Evolutionary conservation across 2,329 filamentous ascomycete genomes (phyloP), one percentile per base, ranked within the genome.

Genomic region (Parastagonospora avenae): DNA sequence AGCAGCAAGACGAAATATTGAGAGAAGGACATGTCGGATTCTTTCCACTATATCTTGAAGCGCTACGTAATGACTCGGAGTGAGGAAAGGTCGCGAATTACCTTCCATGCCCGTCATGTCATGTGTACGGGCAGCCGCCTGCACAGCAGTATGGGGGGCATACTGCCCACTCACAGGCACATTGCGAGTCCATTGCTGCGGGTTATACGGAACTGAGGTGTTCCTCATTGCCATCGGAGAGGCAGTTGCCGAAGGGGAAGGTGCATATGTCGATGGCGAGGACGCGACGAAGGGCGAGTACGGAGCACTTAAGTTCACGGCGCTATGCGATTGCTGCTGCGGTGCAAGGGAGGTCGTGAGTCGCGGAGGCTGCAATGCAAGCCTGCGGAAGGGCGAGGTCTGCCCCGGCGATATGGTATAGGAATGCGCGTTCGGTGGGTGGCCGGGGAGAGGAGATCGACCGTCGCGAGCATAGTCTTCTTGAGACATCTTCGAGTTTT

Each of bases 31-130:
- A 35, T 36, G 14, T 33, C 40, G 24, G 38, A 54, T 24, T 30
- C 27, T 29, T 39, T 37, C 37, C 27, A 32, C 36, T 48, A 44
- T 37, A 39, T 42, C 31, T 10, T 42, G 46, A 24, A 32, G 31
- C 8, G 24, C 41, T 28, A 50, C 41, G 16, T 39, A 42, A 46
- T 31, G 43, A 27, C 19, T 10, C 12, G 37, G 31, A 48, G 36
- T 50, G 45, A 49, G n/a, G 33, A 33, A 35, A 67, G 60, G 30
- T 16, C n/a, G 36, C 12, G 12, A 46, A 40, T 41, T 74, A 80
- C 78, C 75, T 74, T 80, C 79, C 77, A 79, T 80, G 45, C 76
- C 79, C 14, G 76, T 78, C 8, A 75, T 55, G 29, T 79, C 76
- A 48, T 68, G 60, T 14, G 73, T 68, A 33, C 71, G 69, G 15